A percentile compares a stretch with the other conserved stretches of the same genome.
Evolutionary conservation across 768 basidiomycete species (phyloP).

Genomic region (Lentinus tigrinus): DNA sequence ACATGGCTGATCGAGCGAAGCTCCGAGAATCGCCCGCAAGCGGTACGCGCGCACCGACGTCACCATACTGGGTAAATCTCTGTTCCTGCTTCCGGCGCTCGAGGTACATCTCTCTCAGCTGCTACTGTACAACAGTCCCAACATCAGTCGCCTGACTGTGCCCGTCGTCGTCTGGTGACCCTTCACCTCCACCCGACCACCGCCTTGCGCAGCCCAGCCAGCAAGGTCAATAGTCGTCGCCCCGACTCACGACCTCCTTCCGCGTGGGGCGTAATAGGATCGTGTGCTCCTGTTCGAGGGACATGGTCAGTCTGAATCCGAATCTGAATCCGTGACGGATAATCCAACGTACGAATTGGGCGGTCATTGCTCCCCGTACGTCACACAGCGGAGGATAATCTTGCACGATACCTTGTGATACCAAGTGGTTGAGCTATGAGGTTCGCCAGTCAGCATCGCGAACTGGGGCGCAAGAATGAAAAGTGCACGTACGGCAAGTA

Average conservation of each 20-base stretch:
- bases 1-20: constrained; percentile 8
- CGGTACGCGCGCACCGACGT: constrained; percentile 2
- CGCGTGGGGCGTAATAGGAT: constrained; percentile 81
- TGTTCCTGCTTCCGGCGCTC: constrained; percentile 7
- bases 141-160: constrained; percentile 9
- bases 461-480: neutral
- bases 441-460: neutral
- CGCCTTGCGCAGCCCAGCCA: neutral
- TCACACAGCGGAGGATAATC: constrained; percentile 94
- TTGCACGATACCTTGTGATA: constrained; percentile 82
- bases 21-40: constrained; percentile 7
- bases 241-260: constrained; percentile 83
- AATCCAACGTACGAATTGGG: constrained; percentile 70
- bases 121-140: constrained; percentile 7
- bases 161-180: neutral
- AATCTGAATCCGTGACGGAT: neutral
- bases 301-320: neutral
- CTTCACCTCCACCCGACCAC: neutral
- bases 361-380: constrained; percentile 84
- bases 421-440: constrained; percentile 81
- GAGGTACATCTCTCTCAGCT: neutral
- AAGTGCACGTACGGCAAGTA: constrained; percentile 67
- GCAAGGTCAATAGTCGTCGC: constrained; percentile 66
- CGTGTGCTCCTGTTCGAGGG: constrained; percentile 77
- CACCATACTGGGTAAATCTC: constrained; percentile 4